Evolutionary conservation across 73 alveolate genomes (phyloP).

Genomic region (Paramecium caudatum): DNA sequence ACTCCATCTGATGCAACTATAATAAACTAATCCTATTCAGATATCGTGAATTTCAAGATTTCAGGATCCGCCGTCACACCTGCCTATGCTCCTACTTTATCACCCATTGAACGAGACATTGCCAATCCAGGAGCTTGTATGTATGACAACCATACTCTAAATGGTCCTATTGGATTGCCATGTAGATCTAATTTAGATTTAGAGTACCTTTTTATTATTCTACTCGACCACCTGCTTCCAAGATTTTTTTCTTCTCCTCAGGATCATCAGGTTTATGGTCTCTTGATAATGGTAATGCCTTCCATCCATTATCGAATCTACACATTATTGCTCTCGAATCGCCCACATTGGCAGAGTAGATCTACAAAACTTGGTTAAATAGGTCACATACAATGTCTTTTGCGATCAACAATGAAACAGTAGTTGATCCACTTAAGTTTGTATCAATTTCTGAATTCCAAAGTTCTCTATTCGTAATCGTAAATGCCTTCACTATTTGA

Average conservation of each 20-base stretch:
- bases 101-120: constrained; percentile 98
- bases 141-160: constrained; percentile 94
- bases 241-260: constrained; percentile 86
- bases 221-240: constrained; percentile 85
- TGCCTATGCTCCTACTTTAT: constrained; percentile 88
- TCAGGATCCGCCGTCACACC: constrained; percentile 91
- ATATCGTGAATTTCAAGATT: background rate
- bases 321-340: constrained; percentile 86
- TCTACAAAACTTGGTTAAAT: constrained; percentile 49
- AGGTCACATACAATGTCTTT: constrained; percentile 70
- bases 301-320: constrained; percentile 84
- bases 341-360: constrained; percentile 81
- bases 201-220: constrained; percentile 78
- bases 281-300: constrained; percentile 84
- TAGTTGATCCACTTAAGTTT: constrained; percentile 81
- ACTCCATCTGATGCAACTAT: constrained; percentile 88
- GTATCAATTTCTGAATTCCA: constrained; percentile 80
- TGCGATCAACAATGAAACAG: constrained; percentile 83
- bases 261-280: constrained; percentile 94
- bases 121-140: constrained; percentile 98
- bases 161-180: constrained; percentile 94
- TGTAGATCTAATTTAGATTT: constrained; percentile 46
- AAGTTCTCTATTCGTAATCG: constrained; percentile 72
- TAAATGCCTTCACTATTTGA: constrained; percentile 45
- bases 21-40: constrained; percentile 68